Percentiles rank a stretch among this genome's conserved stretches.
Evolutionary conservation across 257 asterid genomes (phyloP).

Genomic region (Penstemon barbatus): DNA sequence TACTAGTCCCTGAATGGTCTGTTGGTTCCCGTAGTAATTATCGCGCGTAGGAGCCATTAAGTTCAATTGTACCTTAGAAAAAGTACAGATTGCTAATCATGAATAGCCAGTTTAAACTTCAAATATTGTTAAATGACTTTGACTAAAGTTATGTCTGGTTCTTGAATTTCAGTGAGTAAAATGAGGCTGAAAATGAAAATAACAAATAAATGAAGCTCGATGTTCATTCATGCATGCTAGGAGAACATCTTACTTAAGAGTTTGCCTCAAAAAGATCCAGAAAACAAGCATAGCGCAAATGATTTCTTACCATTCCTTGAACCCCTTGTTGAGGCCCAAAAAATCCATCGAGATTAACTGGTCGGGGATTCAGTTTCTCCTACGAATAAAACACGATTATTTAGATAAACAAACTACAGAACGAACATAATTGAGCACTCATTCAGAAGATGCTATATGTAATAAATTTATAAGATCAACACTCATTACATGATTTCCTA

Average conservation of each 20-base stretch:
- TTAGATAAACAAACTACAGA: neutral
- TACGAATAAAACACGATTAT: slow-evolving; percentile 30
- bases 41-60: slow-evolving; percentile 91
- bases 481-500: neutral
- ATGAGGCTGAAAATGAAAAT: no score
- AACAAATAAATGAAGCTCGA: no score
- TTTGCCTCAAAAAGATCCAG: no score
- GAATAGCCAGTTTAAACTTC: slow-evolving; percentile 12
- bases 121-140: slow-evolving; percentile 4
- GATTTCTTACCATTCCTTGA: slow-evolving; percentile 73
- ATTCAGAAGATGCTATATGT: neutral
- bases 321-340: slow-evolving; percentile 72
- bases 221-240: no score
- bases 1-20: slow-evolving; percentile 85
- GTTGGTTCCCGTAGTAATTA: slow-evolving; percentile 76
- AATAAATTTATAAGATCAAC: neutral
- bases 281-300: no score
- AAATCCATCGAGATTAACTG: slow-evolving; percentile 75
- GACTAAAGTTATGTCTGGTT: neutral
- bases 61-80: slow-evolving; percentile 70
- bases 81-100: slow-evolving; percentile 28
- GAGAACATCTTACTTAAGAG: no score
- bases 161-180: no score
- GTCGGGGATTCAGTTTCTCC: slow-evolving; percentile 82
- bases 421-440: neutral